Base-by-base conservation (phyloP, 2,329 filamentous ascomycete species). In the Xylaria sp. region DNA sequence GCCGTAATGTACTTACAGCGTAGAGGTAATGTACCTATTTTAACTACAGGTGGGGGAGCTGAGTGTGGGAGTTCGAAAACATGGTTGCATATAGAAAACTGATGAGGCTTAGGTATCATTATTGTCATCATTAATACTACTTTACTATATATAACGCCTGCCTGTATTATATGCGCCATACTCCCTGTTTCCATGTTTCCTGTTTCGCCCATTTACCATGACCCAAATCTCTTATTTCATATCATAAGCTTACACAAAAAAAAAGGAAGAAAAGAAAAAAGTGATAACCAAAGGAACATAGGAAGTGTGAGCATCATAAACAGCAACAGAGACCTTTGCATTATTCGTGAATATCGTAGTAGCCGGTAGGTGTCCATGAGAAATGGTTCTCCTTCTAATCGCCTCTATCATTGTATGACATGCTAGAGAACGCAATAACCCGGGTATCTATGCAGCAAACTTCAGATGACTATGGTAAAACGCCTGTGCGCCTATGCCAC, bases 401-500 rank as follows among this genome's bases (percentile, higher is more conserved):
- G 56, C 47, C 42, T 57, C 65, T 68, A 44, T 68, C 57, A 50
- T 54, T 50, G 36, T 56, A 42, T 58, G 47, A 44, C 49, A 22
- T 61, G 66, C 65, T 71, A 50, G 61, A 71, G 67, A 69, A 68
- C 63, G 66, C 65, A 72, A 70, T 63, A 31, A 58, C 49, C 44
- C 57, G 72, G 73, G 73, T 75, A 75, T 75, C 63, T 73, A 70
- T 71, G 68, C 63, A 66, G 59, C 66, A 73, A 72, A 74, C 65
- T 67, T 70, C 69, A 68, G 66, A 61, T 57, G 63, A 63, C 65
- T 59, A 56, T 59, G 58, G 25, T 69, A 36, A 59, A 66, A 73
- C 72, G 67, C 71, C 71, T 63, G 29, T 62, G 65, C 64, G 59
- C 66, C 66, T 67, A 44, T 63, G 44, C 57, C 63, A 49, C 51